phyloP scores from a whole-genome alignment of 192 early-diverging fungal genomes.

The Neocallimastix lanati region DNA sequence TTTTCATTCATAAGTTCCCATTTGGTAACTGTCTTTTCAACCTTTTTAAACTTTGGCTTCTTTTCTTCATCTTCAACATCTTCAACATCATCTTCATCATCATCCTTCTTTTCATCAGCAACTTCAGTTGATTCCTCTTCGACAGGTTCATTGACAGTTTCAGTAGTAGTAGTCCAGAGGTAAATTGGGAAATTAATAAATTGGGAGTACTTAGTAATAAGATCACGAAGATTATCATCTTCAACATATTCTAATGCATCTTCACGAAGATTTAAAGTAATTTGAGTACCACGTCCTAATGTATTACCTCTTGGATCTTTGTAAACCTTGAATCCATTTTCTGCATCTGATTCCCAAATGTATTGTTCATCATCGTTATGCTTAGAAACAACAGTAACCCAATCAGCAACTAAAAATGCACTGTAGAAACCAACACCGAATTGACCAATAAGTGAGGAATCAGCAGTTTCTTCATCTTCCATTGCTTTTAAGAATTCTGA shows the following conservation, averaged over 20 bases:
- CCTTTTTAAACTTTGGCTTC: slow-evolving; percentile 26
- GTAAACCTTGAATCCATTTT: slow-evolving; percentile 70
- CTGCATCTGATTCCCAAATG: slow-evolving; percentile 88
- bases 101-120: slow-evolving; percentile 6
- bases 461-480: slow-evolving; percentile 32
- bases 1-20: slow-evolving; percentile 76
- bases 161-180: slow-evolving; percentile 44
- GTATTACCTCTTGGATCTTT: slow-evolving; percentile 80
- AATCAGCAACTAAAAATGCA: slow-evolving; percentile 87
- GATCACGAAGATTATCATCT: slow-evolving; percentile 32
- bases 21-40: slow-evolving; percentile 28
- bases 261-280: slow-evolving; percentile 75
- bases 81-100: slow-evolving; percentile 18
- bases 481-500: slow-evolving; percentile 66
- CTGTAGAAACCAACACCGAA: slow-evolving; percentile 99
- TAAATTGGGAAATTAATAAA: slow-evolving; percentile 98
- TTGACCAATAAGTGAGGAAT: slow-evolving; percentile 66
- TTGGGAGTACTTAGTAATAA: slow-evolving; percentile 80
- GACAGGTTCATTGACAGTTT: slow-evolving; percentile 30
- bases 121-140: slow-evolving; percentile 14
- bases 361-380: slow-evolving; percentile 72
- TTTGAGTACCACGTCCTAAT: slow-evolving; percentile 84
- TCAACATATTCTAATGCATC: slow-evolving; percentile 71
- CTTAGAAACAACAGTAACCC: slow-evolving; percentile 79
- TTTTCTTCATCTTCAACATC: slow-evolving; percentile 18